Base-by-base conservation (phyloP, 23 red algal species). In the Pyropia yezoensis region DNA sequence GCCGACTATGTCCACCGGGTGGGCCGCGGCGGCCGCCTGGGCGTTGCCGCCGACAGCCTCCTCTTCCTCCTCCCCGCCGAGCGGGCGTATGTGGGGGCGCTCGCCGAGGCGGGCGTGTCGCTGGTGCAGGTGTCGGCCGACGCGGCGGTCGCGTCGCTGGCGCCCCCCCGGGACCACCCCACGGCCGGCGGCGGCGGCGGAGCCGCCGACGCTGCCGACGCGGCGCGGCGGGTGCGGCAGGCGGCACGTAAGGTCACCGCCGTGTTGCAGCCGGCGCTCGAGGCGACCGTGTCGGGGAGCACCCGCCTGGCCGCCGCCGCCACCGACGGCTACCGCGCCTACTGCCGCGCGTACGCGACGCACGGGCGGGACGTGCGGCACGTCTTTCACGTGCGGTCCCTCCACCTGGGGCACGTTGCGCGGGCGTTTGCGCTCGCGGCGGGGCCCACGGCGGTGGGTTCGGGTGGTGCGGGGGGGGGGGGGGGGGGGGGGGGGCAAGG, bases 1-100 rank as follows among this genome's bases (percentile, higher is more conserved):
- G 34, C 82, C 18, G 90, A 95, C 47, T 98, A 98, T 66, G 56
- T 89, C 54, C 94, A 98, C 68, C 76, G 94, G 11, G 88, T 78
- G 27, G 94, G 94, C 22, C 77, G 94, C 63, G 91, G 86, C 19
- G 80, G 79, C 16, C 75, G 94, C 53, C 67, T 91, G 14, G 82
- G 88, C 15, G 49, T 47, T 14, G 67, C 61, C 14, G 94, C 86
- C 59, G 77, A 88, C 49, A 77, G 80, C 21, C 72, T 98, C 26
- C 52, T 87, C 0, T 87, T 98, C 24, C 54, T 98, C 21, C 78
- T 90, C 1, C 85, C 84, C 20, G 72, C 73, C 39, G 94, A 98
- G 62, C 45, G 50, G 18, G 76, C 62, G 22, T 95, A 88, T 63
- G 52, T 87, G 26, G 79, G 74, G 15, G 71, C 71, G 26, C 78